phyloP scores from a whole-genome alignment of 768 basidiomycete genomes.

The Mycena crocata region DNA sequence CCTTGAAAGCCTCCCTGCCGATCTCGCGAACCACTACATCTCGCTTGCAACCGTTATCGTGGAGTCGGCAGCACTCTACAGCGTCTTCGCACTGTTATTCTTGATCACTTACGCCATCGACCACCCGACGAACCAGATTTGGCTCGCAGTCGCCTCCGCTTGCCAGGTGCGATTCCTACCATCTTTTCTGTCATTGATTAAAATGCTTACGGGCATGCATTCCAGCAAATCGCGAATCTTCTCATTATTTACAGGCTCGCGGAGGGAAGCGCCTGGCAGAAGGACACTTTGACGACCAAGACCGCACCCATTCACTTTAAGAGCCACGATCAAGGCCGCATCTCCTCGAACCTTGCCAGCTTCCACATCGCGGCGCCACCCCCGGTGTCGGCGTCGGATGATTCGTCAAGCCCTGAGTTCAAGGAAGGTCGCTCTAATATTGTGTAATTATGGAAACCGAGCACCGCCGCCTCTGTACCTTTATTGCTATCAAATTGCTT shows the following conservation, averaged over 20 bases:
- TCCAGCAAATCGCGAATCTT: slow-evolving; percentile 51
- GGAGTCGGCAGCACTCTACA: slow-evolving; percentile 59
- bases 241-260: slow-evolving; percentile 56
- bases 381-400: slow-evolving; percentile 7
- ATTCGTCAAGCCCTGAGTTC: neutral
- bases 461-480: no score
- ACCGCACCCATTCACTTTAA: slow-evolving; percentile 27
- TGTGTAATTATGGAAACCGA: no score
- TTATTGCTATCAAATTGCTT: no score
- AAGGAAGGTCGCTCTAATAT: neutral
- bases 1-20: slow-evolving; percentile 44
- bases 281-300: slow-evolving; percentile 37
- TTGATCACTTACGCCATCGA: slow-evolving; percentile 54
- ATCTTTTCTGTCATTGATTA: no score
- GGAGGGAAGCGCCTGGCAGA: slow-evolving; percentile 53
- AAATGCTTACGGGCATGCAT: neutral
- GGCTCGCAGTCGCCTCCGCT: slow-evolving; percentile 48
- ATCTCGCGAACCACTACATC: slow-evolving; percentile 49
- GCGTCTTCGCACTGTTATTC: slow-evolving; percentile 52
- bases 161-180: slow-evolving; percentile 44
- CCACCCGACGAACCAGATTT: slow-evolving; percentile 54
- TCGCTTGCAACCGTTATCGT: slow-evolving; percentile 52
- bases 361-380: slow-evolving; percentile 24
- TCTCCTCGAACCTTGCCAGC: slow-evolving; percentile 15
- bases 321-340: neutral